These are phyloP conservation scores for Quillaja saponaria DNA, from an alignment of 306 rosid genomes.

Conservation along the genomic window DNA sequence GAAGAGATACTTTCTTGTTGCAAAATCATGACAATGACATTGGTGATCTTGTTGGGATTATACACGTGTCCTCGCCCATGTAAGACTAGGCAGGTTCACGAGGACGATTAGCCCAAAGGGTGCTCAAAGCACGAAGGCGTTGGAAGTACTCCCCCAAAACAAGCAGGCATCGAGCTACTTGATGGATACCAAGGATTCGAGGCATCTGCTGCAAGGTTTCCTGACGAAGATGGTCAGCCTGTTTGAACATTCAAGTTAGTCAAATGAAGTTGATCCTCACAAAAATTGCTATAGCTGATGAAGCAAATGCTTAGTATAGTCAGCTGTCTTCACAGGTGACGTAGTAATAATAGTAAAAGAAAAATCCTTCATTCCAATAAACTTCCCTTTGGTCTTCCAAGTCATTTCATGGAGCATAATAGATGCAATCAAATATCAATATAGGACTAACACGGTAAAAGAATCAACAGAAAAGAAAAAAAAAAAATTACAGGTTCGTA, in stretches of 20 bases:
- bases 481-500: too few relatives aligned
- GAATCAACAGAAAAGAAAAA: too few relatives aligned
- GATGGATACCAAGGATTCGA: constrained; percentile 67
- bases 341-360: too few relatives aligned
- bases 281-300: too few relatives aligned
- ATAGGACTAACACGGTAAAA: too few relatives aligned
- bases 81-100: constrained; percentile 53
- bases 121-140: constrained; percentile 78
- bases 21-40: constrained; percentile 23
- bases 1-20: constrained; percentile 16
- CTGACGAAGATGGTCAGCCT: constrained; percentile 87
- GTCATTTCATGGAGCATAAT: too few relatives aligned
- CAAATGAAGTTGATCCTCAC: neutral
- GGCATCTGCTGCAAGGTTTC: constrained; percentile 76
- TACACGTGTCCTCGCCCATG: constrained; percentile 26
- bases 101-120: constrained; percentile 65
- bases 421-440: too few relatives aligned
- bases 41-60: constrained; percentile 30
- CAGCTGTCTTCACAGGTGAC: too few relatives aligned
- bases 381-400: too few relatives aligned
- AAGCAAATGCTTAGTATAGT: too few relatives aligned
- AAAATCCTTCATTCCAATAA: too few relatives aligned
- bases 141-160: constrained; percentile 81
- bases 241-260: constrained; percentile 31
- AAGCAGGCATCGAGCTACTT: constrained; percentile 71